These are phyloP conservation scores for Pachysandra terminalis DNA, from an alignment of 164 flowering plant species.

Conservation along the genomic window DNA sequence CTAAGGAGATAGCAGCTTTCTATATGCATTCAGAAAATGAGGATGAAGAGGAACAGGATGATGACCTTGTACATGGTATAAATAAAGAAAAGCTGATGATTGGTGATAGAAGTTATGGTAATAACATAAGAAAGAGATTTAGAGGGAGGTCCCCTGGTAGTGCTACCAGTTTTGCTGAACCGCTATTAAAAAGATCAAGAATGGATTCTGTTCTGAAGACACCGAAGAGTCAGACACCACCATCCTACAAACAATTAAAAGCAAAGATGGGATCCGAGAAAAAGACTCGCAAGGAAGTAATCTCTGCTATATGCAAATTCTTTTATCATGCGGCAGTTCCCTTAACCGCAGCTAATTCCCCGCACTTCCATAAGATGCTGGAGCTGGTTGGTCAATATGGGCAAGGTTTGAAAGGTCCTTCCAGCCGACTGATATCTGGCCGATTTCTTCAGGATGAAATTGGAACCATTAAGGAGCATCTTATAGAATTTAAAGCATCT, in stretches of 20 bases:
- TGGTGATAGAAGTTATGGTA: conserved; percentile 39
- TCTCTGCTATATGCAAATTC: conserved; percentile 62
- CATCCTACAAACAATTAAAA: conserved; percentile 28
- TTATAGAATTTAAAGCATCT: conserved; percentile 50
- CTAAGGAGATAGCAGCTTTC: conserved; percentile 41
- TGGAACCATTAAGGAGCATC: conserved; percentile 37
- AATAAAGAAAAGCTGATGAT: conserved; percentile 25
- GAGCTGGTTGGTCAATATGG: conserved; percentile 75
- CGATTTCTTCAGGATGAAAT: conserved; percentile 65
- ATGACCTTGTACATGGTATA: conserved; percentile 23
- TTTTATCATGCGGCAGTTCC: conserved; percentile 76
- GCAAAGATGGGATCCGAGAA: conserved; percentile 26
- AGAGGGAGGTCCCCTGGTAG: conserved; percentile 33
- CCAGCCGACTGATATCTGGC: conserved; percentile 49
- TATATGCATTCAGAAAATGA: conserved; percentile 48
- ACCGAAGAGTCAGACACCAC: conserved; percentile 25
- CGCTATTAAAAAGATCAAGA: conserved; percentile 34
- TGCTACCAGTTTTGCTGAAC: conserved; percentile 26
- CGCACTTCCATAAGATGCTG: conserved; percentile 72
- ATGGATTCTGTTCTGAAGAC: conserved; percentile 35
- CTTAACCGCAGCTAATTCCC: conserved; percentile 48
- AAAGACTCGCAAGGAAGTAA: conserved; percentile 46
- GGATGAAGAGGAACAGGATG: conserved; percentile 46
- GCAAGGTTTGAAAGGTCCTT: conserved; percentile 46
- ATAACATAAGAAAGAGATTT: conserved; percentile 30